A percentile compares a stretch with the other conserved stretches of the same genome.
phyloP scores from a whole-genome alignment of 129 eudicot genomes.

The Centrapalus pauciflorus region DNA sequence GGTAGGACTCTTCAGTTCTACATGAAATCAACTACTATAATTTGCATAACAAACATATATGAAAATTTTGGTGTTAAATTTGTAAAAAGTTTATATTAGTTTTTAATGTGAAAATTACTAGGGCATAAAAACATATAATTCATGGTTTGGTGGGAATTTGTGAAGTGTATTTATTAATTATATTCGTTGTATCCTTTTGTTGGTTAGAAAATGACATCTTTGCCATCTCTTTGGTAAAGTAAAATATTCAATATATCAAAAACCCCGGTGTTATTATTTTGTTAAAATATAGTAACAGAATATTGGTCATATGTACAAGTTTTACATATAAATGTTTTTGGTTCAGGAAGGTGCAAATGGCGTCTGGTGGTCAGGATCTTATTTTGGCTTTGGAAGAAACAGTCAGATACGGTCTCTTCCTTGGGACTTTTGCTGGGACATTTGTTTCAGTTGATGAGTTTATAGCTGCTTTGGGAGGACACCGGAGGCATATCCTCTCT shows the following conservation, averaged over 20 bases:
- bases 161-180: not conserved
- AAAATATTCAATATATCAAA: not conserved
- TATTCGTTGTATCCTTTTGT: slow-evolving; percentile 1
- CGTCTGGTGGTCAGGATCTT: slow-evolving; percentile 66
- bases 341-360: slow-evolving; percentile 67
- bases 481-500: slow-evolving; percentile 50
- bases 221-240: not conserved
- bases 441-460: slow-evolving; percentile 89
- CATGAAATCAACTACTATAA: no score
- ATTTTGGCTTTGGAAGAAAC: slow-evolving; percentile 79
- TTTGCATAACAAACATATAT: not conserved
- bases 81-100: not conserved
- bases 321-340: slow-evolving; percentile 11
- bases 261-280: not conserved
- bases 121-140: not conserved
- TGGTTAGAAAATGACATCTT: slow-evolving; percentile 14
- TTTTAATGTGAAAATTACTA: not conserved
- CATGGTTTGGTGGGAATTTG: slow-evolving; percentile 4
- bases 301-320: not conserved
- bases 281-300: not conserved
- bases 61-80: not conserved
- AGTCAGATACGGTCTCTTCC: slow-evolving; percentile 87
- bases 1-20: not conserved
- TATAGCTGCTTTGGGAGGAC: slow-evolving; percentile 84
- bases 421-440: slow-evolving; percentile 95